These are phyloP conservation scores for Xylaria sp. DNA, from an alignment of 2,329 filamentous ascomycete species.

Conservation along the genomic window DNA sequence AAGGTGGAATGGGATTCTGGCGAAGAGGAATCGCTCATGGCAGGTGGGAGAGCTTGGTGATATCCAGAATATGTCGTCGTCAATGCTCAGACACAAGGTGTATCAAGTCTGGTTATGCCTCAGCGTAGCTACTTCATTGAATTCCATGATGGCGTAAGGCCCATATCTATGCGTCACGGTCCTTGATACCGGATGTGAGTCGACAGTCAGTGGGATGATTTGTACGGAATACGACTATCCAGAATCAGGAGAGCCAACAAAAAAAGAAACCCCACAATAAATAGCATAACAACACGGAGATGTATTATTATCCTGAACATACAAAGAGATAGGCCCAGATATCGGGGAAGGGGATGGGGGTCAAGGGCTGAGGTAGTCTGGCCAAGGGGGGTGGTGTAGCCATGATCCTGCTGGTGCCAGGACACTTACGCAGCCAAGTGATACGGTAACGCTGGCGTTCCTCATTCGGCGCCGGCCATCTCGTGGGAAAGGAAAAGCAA, in stretches of 20 bases:
- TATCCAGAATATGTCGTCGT: no score
- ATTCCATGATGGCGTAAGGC: slow-evolving; percentile 1
- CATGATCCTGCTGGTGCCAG: not conserved
- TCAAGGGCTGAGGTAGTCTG: not conserved
- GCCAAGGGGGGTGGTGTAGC: not conserved
- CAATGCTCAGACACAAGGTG: no score
- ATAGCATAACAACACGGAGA: not conserved
- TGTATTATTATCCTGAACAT: no score
- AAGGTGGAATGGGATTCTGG: no score
- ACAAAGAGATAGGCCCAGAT: no score
- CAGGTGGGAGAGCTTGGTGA: no score
- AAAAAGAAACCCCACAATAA: not conserved
- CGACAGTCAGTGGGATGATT: not conserved
- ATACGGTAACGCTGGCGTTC: not conserved
- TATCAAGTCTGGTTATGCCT: no score
- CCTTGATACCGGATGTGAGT: not conserved
- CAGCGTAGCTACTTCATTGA: not conserved
- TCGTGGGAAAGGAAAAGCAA: not conserved
- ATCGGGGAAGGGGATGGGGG: not conserved
- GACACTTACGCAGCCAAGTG: not conserved
- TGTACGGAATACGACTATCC: not conserved
- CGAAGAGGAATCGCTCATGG: no score
- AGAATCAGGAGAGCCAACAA: not conserved
- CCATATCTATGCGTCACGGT: not conserved
- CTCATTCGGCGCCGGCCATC: not conserved